These are phyloP conservation scores for Raffaelea albimanens DNA, from an alignment of 2,329 filamentous ascomycete species.

Conservation along the genomic window DNA sequence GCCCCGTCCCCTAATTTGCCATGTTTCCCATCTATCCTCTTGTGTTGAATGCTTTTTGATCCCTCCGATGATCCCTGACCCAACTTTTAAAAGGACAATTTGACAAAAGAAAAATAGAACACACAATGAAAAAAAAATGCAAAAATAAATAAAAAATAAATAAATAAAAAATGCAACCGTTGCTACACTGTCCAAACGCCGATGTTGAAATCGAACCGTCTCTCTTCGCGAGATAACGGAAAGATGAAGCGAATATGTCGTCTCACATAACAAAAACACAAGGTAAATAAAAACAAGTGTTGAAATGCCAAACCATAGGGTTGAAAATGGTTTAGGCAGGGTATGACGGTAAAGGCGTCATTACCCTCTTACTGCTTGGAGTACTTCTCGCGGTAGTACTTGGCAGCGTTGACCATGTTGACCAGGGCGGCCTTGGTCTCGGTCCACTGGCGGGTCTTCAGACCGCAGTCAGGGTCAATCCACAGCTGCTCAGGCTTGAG, in stretches of 20 bases:
- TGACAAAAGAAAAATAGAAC: too few species aligned
- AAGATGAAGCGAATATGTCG: conserved; percentile 10
- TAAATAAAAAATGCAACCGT: conserved; percentile 6
- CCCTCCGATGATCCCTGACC: neutral
- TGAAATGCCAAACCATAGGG: neutral
- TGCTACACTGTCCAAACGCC: conserved; percentile 16
- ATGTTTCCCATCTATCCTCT: neutral
- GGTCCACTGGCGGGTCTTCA: conserved; percentile 98
- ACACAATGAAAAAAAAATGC: conserved; percentile 21
- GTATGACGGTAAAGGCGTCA: neutral
- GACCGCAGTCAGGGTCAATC: conserved; percentile 98
- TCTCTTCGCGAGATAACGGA: conserved; percentile 3
- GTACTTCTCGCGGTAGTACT: conserved; percentile 90
- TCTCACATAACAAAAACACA: conserved; percentile 11
- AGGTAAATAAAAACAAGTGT: conserved; percentile 4
- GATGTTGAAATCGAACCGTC: conserved; percentile 14
- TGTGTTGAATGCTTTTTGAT: conserved; percentile 12
- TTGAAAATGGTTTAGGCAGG: neutral
- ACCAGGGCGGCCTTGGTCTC: conserved; percentile 93
- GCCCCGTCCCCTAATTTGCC: neutral
- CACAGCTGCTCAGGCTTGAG: conserved; percentile 98
- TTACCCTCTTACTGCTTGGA: conserved; percentile 39
- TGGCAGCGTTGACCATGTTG: conserved; percentile 98
- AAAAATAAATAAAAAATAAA: neutral
- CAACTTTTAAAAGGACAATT: neutral